phyloP scores from a whole-genome alignment of 495 filamentous ascomycete genomes.

The Hyaloscypha variabilis region DNA sequence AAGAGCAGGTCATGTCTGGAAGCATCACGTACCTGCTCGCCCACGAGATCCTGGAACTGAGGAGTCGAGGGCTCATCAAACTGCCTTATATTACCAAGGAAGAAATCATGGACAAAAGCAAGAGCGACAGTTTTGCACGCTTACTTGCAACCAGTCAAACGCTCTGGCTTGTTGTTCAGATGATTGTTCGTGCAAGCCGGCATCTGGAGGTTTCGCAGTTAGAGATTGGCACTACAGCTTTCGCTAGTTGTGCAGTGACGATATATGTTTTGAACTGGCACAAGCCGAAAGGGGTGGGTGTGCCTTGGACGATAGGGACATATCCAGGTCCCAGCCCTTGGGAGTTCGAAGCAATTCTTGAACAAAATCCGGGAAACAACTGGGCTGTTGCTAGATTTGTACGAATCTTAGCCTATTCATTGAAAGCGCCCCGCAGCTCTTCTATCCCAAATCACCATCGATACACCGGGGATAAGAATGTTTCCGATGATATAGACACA shows the following conservation, averaged over 20 bases:
- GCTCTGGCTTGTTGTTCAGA: constrained; percentile 1
- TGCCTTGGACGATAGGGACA: background rate
- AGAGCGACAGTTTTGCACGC: background rate
- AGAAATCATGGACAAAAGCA: constrained; percentile 1
- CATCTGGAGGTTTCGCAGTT: background rate
- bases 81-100: constrained; percentile 1
- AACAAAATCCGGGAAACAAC: too few species aligned
- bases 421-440: too few species aligned
- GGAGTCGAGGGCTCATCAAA: background rate
- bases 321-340: background rate
- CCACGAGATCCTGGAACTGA: background rate
- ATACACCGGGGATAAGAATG: too few species aligned
- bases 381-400: too few species aligned
- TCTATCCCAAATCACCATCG: too few species aligned
- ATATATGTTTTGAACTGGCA: background rate
- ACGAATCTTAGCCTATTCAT: too few species aligned
- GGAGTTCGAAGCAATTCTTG: too few species aligned
- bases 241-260: background rate
- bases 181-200: background rate
- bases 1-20: too few species aligned
- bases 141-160: background rate
- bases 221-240: background rate
- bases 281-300: background rate
- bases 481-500: too few species aligned
- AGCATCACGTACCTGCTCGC: background rate